A percentile compares a stretch with the other conserved stretches of the same genome.
phyloP scores from a whole-genome alignment of 2,329 filamentous ascomycete genomes.

The Ophiostoma novo-ulmi region DNA sequence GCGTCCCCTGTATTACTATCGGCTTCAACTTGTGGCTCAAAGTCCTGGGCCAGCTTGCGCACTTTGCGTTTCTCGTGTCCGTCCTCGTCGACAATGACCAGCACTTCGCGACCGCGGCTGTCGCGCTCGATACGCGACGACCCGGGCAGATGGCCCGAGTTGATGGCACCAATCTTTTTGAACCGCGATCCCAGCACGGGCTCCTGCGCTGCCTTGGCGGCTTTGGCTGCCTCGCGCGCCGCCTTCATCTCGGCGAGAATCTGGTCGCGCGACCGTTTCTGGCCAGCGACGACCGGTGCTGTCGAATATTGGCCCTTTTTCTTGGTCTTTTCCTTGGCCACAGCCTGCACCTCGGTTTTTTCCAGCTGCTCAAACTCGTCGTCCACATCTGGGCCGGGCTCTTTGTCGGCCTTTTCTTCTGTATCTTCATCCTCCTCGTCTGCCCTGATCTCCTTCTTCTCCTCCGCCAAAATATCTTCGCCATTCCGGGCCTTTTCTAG shows the following conservation, averaged over 20 bases:
- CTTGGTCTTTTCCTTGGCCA: conserved; percentile 48
- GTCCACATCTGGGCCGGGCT: conserved; percentile 50
- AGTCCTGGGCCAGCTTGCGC: conserved; percentile 40
- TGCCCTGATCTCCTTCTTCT: conserved; percentile 39
- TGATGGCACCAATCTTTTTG: conserved; percentile 57
- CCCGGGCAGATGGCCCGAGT: background rate
- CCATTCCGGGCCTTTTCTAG: conserved; percentile 63
- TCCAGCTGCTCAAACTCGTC: conserved; percentile 60
- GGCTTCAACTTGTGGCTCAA: conserved; percentile 34
- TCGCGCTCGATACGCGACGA: conserved; percentile 55
- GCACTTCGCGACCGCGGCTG: conserved; percentile 55
- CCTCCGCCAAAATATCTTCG: conserved; percentile 54
- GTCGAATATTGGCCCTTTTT: conserved; percentile 60
- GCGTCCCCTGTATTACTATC: conserved; percentile 29
- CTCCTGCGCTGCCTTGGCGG: conserved; percentile 49
- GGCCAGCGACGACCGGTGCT: conserved; percentile 47
- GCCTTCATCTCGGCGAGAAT: conserved; percentile 64
- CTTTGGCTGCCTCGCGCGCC: conserved; percentile 55
- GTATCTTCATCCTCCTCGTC: conserved; percentile 37
- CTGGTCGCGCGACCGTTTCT: conserved; percentile 60
- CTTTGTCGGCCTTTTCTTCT: background rate
- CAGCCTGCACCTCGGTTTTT: conserved; percentile 48
- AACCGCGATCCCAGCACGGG: conserved; percentile 55
- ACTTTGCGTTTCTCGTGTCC: conserved; percentile 62
- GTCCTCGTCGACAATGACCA: conserved; percentile 62